These are phyloP conservation scores for Bruguiera hainesii DNA, from an alignment of 441 rosid species.

Conservation along the genomic window DNA sequence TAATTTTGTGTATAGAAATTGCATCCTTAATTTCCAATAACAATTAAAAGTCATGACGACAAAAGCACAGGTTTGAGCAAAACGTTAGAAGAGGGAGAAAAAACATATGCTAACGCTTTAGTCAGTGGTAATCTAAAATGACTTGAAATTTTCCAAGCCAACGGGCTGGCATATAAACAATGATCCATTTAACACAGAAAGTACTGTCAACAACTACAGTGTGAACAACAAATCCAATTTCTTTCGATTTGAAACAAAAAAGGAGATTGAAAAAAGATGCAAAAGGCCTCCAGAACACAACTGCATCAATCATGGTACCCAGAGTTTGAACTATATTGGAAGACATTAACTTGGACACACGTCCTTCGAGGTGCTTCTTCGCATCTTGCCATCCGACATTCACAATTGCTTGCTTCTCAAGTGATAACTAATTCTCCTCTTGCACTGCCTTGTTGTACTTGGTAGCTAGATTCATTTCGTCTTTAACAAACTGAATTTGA, in stretches of 20 bases:
- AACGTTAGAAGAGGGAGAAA: too few relatives aligned
- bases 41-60: too few relatives aligned
- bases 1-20: too few relatives aligned
- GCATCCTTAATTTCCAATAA: too few relatives aligned
- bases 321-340: constrained; percentile 92
- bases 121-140: too few relatives aligned
- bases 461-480: constrained; percentile 7
- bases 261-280: not conserved
- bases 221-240: not conserved
- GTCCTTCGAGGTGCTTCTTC: constrained; percentile 95
- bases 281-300: constrained; percentile 52
- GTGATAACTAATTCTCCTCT: constrained; percentile 78
- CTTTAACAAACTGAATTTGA: not conserved
- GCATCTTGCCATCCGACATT: constrained; percentile 98
- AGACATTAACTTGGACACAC: constrained; percentile 93
- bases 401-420: constrained; percentile 90
- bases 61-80: too few relatives aligned
- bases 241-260: not conserved
- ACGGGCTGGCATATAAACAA: too few relatives aligned
- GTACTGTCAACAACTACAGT: not conserved
- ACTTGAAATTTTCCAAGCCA: not conserved
- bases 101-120: too few relatives aligned
- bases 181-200: not conserved
- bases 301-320: constrained; percentile 97
- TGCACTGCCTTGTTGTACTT: constrained; percentile 97